A percentile compares a stretch with the other conserved stretches of the same genome.
Conservation (phyloP, 2,329 filamentous ascomycete genomes). For the Arthroderma sp. region DNA sequence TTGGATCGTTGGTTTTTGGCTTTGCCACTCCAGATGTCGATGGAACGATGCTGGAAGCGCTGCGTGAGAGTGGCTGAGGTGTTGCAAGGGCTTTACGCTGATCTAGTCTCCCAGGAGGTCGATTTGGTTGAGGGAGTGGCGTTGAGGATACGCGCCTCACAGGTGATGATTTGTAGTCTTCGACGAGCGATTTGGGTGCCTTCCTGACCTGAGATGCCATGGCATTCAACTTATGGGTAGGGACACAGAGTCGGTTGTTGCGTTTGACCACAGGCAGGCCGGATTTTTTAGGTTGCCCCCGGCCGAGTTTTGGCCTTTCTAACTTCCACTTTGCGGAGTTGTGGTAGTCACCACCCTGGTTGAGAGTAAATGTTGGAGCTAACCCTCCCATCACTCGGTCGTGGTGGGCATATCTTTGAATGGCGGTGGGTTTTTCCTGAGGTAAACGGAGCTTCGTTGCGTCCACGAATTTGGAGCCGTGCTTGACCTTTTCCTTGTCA, state of each 20-base stretch:
- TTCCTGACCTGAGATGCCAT: constrained; percentile 25
- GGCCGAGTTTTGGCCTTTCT: constrained; percentile 13
- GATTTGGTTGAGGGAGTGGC: too few species aligned
- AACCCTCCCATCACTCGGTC: constrained; percentile 23
- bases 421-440: constrained; percentile 17
- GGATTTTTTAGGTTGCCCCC: constrained; percentile 17
- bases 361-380: constrained; percentile 12
- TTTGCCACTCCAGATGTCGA: too few species aligned
- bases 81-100: too few species aligned
- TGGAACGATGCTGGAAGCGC: too few species aligned
- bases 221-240: constrained; percentile 29
- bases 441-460: constrained; percentile 20
- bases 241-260: constrained; percentile 24
- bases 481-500: constrained; percentile 44
- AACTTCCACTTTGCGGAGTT: constrained; percentile 14
- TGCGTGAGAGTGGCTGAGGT: too few species aligned
- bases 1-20: too few species aligned
- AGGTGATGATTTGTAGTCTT: constrained; percentile 24
- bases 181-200: constrained; percentile 30
- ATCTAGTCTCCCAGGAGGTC: too few species aligned
- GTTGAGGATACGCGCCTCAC: constrained; percentile 6
- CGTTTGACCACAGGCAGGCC: constrained; percentile 25
- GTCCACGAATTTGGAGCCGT: constrained; percentile 46
- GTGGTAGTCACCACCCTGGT: not conserved
- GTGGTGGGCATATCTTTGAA: constrained; percentile 20